Evolutionary conservation across 169 alveolate species (phyloP), one percentile per base, ranked within the genome.

Genomic region (Cryptosporidium ryanae): DNA sequence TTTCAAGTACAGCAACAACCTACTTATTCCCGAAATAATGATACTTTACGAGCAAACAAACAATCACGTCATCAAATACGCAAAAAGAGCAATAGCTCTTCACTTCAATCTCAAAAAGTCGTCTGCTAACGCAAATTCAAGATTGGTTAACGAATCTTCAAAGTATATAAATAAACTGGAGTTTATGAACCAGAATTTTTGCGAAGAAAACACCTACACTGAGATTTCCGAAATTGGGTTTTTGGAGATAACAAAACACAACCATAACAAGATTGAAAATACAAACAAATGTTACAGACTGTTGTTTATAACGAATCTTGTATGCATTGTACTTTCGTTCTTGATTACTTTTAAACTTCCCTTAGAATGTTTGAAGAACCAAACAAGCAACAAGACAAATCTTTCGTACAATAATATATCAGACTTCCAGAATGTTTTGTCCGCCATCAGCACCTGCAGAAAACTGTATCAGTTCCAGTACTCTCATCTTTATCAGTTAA

Each of bases 31-130:
- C 13, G 87, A 76, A 25, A 46, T 76, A 29, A 43, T 61, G 64
- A 76, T 61, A 15, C 71, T 76, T 10, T 61, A 59, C 31, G 71
- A 76, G n/a, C 87, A 61, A 46, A 76, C 87, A 32, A 76, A 76
- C 23, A 18, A 13, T 21, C 87, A 76, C 13, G 71, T 76, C 2
- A 61, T 59, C 5, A 38, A 38, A 17, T 38, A 23, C 2, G 71
- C 87, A 17, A 55, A 59, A n/a, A 76, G 64, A 46, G 87, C 87
- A 15, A 76, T 76, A 21, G 23, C 44, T 29, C 71, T 76, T 27
- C 71, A 76, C 17, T 57, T 55, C 23, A 31, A 55, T 48, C 87
- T 76, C 4, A 76, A 21, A 29, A 76, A 15, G 27, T 31, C 87
- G 27, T 29, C 71, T 8, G 6, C 10, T 10, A 15, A 25, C 21